Conservation (phyloP, 2,329 filamentous ascomycete genomes). For the Colletotrichum abscissum region DNA sequence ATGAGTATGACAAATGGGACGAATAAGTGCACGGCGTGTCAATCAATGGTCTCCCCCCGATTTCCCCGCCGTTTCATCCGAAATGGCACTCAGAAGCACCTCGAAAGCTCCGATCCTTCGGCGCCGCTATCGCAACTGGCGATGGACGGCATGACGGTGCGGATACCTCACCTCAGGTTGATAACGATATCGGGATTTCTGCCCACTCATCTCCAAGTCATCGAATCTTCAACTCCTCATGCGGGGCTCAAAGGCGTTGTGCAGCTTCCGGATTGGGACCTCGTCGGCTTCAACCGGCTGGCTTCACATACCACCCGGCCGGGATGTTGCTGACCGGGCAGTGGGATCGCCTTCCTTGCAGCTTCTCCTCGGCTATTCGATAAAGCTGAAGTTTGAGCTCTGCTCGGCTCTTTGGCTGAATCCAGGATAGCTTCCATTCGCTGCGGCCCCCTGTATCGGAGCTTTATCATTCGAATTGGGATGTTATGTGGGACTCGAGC, state of each 20-base stretch:
- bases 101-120: background rate
- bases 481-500: no score
- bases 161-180: background rate
- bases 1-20: slow-evolving; percentile 28
- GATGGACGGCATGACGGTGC: background rate
- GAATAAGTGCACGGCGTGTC: background rate
- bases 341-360: slow-evolving; percentile 16
- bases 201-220: background rate
- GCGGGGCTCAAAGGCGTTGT: background rate
- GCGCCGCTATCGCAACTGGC: slow-evolving; percentile 25
- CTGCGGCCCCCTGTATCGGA: background rate
- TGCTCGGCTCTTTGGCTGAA: slow-evolving; percentile 28
- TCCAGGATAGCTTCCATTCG: slow-evolving; percentile 1
- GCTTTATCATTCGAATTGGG: background rate
- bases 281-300: background rate
- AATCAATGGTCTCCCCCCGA: background rate
- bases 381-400: background rate
- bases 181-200: background rate
- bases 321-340: background rate
- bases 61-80: background rate
- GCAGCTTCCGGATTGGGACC: slow-evolving; percentile 22
- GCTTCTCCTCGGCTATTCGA: slow-evolving; percentile 21
- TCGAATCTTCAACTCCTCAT: background rate
- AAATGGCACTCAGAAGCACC: background rate
- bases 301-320: background rate